Evolutionary conservation across 2,329 filamentous ascomycete genomes (phyloP).

Genomic region (Chaetomium sp.): DNA sequence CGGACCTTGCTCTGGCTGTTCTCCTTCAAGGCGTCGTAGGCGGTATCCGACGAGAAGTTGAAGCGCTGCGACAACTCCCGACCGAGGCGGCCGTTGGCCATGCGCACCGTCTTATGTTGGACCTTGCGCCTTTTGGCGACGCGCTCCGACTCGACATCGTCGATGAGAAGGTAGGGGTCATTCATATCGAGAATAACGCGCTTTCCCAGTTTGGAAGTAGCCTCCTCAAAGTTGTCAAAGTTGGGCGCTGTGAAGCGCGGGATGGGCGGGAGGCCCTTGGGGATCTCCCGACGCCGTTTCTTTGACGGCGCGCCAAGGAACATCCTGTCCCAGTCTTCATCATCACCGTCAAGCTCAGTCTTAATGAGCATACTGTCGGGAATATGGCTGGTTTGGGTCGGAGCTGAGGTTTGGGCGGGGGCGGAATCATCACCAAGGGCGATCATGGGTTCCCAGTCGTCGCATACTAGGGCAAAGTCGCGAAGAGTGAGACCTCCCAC

Average conservation of each 20-base stretch:
- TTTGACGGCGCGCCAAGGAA: constrained; percentile 61
- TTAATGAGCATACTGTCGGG: constrained; percentile 35
- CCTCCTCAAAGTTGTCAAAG: constrained; percentile 78
- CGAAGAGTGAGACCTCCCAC: constrained; percentile 75
- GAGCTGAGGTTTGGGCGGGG: constrained; percentile 23
- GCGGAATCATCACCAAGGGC: constrained; percentile 48
- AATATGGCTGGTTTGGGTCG: constrained; percentile 24
- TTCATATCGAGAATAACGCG: constrained; percentile 83
- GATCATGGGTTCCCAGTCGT: constrained; percentile 77
- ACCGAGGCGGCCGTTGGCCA: constrained; percentile 68
- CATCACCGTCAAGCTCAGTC: constrained; percentile 54
- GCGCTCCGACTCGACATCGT: constrained; percentile 69
- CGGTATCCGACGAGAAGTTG: constrained; percentile 95
- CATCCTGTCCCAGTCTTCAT: constrained; percentile 65
- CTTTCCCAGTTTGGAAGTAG: constrained; percentile 72
- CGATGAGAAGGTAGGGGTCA: constrained; percentile 83
- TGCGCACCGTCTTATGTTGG: constrained; percentile 63
- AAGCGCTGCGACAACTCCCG: constrained; percentile 79
- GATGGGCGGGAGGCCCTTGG: constrained; percentile 57
- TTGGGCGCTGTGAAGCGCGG: constrained; percentile 66
- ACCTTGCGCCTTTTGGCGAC: constrained; percentile 61
- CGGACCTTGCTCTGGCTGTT: constrained; percentile 96
- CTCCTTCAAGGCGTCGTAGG: constrained; percentile 93
- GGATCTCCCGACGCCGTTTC: constrained; percentile 62
- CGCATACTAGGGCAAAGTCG: constrained; percentile 82